Base-by-base conservation (phyloP, 345 rosid genomes). In the Limnanthes douglasii region DNA sequence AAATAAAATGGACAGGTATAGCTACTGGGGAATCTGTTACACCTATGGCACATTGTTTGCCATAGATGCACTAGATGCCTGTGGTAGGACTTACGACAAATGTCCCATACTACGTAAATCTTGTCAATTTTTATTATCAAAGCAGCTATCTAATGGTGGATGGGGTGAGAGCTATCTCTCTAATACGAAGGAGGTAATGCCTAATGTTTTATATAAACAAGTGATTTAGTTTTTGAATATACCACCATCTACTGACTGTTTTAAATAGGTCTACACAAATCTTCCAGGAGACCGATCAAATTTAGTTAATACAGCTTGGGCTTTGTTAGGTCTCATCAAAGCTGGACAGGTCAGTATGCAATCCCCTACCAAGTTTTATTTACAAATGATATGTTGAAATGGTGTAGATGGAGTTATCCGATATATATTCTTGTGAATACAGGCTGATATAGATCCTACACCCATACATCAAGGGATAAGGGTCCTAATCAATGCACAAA, bases 261-360 rank as follows among this genome's bases (percentile, higher is more conserved):
- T 16, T 18, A 6, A 25, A 35, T 34, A 59, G 70, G 73, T 56
- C 13, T 60, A 60, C 24, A 66, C 62, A 5, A 66, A 66, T 34
- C 40, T 60, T 19, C 44, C 52, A 17, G 61, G 62, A 9, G 39
- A 60, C 31, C 39, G 53, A 0, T 46, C 70, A 31, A 70, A 63
- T 35, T 32, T 66, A 25, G 78, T 66, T 9, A 70, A 70, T 0
- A 63, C 78, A 37, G 51, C 78, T 1, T 70, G 73, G 73, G 78
- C 70, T 9, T 24, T 70, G 51, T 42, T 66, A 40, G 39, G 68
- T 11, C 57, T 70, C 11, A 66, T 70, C 16, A 41, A 18, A 17
- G 69, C 60, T 14, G 73, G 78, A 28, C 73, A 70, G 54, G 75
- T n/a, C n/a, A n/a, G n/a, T n/a, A n/a, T n/a, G n/a, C n/a, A n/a